Conservation (phyloP, 805 yeast species). For the Candida jianshihensis region DNA sequence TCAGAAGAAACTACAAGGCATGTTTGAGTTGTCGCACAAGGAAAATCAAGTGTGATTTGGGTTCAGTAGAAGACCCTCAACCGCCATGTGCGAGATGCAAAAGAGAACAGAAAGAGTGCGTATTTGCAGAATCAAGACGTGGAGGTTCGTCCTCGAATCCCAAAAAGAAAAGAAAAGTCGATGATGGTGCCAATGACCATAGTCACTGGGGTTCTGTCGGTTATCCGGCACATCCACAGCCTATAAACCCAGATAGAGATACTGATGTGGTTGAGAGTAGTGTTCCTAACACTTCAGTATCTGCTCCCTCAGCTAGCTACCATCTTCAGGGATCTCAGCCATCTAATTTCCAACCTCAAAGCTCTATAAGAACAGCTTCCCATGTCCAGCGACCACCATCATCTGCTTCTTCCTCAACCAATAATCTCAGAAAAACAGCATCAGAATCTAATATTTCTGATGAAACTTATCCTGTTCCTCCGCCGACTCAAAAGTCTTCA, state of each 20-base stretch:
- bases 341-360: neutral
- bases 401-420: neutral
- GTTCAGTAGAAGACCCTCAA: conserved; percentile 64
- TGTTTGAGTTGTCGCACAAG: conserved; percentile 80
- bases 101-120: conserved; percentile 78
- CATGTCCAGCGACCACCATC: neutral
- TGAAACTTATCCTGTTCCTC: conserved; percentile 8
- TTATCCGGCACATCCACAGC: neutral
- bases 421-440: neutral
- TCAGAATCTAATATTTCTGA: conserved; percentile 5
- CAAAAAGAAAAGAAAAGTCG: conserved; percentile 17
- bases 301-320: conserved; percentile 8
- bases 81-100: conserved; percentile 85
- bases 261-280: too few species aligned
- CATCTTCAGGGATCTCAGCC: neutral
- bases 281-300: neutral
- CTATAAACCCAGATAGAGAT: neutral
- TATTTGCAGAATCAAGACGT: conserved; percentile 52
- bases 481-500: conserved; percentile 14
- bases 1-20: conserved; percentile 69
- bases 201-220: neutral
- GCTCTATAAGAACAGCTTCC: neutral
- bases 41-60: conserved; percentile 83
- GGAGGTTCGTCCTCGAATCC: conserved; percentile 32
- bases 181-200: neutral